Conservation (phyloP, 2,329 filamentous ascomycete genomes). For the Colletotrichum sansevieriae region DNA sequence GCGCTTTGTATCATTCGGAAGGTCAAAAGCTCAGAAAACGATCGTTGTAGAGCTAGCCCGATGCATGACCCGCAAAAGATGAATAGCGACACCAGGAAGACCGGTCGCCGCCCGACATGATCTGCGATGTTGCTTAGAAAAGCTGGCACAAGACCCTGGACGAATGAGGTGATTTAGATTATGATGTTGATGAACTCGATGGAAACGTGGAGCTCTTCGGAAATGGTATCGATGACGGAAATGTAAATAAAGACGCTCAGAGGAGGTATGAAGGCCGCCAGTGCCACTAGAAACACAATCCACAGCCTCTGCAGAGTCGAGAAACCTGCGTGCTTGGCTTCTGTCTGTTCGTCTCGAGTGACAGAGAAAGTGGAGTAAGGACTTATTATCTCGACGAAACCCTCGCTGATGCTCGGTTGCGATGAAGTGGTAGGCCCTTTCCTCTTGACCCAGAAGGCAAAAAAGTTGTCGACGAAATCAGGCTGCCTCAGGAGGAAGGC, state of each 20-base stretch:
- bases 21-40: conserved; percentile 2
- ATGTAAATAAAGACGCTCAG: conserved; percentile 47
- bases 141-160: conserved; percentile 59
- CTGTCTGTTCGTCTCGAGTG: neutral
- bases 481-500: neutral
- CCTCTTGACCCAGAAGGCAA: neutral
- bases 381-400: neutral
- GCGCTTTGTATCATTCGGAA: conserved; percentile 19
- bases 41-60: conserved; percentile 23
- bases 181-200: conserved; percentile 51
- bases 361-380: neutral
- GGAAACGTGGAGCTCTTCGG: conserved; percentile 44
- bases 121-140: conserved; percentile 59
- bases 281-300: neutral
- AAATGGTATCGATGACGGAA: conserved; percentile 45
- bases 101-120: conserved; percentile 16
- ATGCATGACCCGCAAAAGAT: conserved; percentile 13
- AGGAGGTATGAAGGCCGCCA: conserved; percentile 30
- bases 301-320: neutral
- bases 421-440: neutral
- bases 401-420: neutral
- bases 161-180: conserved; percentile 57
- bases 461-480: neutral
- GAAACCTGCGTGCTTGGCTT: neutral
- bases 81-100: conserved; percentile 17